phyloP scores from a whole-genome alignment of 2,329 filamentous ascomycete genomes.

The Fusarium sarcochroum region DNA sequence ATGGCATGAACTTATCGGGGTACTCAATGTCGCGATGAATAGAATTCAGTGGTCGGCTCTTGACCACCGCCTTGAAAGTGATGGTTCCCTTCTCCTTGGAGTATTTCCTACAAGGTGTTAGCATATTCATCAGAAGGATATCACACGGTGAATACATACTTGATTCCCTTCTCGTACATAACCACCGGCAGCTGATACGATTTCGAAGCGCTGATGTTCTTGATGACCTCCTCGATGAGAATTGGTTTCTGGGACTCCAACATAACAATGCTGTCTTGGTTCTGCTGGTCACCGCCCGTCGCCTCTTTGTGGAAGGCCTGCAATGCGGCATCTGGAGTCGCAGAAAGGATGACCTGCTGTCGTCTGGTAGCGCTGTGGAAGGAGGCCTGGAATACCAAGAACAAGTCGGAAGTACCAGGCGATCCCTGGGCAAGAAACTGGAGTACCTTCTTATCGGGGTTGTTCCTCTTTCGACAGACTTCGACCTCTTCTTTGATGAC shows the following conservation, averaged over 20 bases:
- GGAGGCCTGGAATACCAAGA: constrained; percentile 57
- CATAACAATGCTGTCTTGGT: constrained; percentile 29
- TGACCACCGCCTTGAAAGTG: constrained; percentile 44
- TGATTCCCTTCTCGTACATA: constrained; percentile 27
- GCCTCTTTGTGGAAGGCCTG: neutral
- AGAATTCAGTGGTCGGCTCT: constrained; percentile 55
- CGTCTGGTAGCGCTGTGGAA: constrained; percentile 53
- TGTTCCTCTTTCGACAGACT: constrained; percentile 55
- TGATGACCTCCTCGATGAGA: constrained; percentile 4
- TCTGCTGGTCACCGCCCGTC: neutral
- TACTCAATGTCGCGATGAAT: constrained; percentile 53
- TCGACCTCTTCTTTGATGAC: constrained; percentile 50
- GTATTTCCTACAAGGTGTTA: constrained; percentile 19
- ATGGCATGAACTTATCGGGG: constrained; percentile 57
- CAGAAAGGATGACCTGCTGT: constrained; percentile 55
- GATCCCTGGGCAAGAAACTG: constrained; percentile 57
- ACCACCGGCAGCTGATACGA: neutral
- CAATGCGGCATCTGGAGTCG: constrained; percentile 11
- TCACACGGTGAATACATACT: neutral
- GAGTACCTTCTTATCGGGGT: constrained; percentile 51
- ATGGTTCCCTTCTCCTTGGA: constrained; percentile 46
- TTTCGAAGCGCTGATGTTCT: neutral
- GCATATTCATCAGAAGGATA: neutral
- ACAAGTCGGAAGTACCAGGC: constrained; percentile 52
- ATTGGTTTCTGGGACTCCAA: constrained; percentile 20